Evolutionary conservation across 805 yeast species (phyloP), one percentile per base, ranked within the genome.

Genomic region (Metschnikowia borealis): DNA sequence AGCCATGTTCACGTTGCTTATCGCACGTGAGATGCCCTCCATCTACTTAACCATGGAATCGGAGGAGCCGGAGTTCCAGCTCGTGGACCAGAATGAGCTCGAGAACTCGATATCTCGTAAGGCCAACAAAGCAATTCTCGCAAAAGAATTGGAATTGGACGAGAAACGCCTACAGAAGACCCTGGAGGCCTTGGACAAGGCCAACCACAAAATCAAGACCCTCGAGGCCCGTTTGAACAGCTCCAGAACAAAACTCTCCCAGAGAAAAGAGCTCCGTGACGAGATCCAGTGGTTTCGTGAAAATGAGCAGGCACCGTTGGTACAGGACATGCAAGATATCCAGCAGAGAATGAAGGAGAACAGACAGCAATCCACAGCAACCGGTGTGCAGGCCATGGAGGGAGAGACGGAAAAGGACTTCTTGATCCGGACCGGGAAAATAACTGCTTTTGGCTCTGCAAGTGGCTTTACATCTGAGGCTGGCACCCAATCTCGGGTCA

Each of bases 371-470:
- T 62, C 85, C 18, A 56, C 57, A 8, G 68, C 67, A 48, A 59
- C 42, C 46, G 6, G 56, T 20, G 39, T 41, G 18, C 48, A 48
- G 23, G 49, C 50, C 34, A n/a, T 26, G 40, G 44, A 15, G 2
- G 87, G 80, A n/a, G 98, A 94, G 61, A 68, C 89, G 0, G 87
- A 86, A 61, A 81, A 81, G 50, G 97, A 91, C 46, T 91, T 68
- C 61, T 73, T 94, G 53, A 80, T 94, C 0, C 76, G 99, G 55
- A 91, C 92, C 0, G 99, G 99, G 29, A 84, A 89, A 64, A 81
- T 90, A 49, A 94, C 99, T 0, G 98, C 98, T 0, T 94, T 94
- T 72, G 96, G 97, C 10, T 80, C 81, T 31, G 69, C 80, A 18
- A 74, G 76, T 38, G 84, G 81, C 1, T 86, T 89, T 57, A 67